phyloP scores from a whole-genome alignment of 768 basidiomycete species.

The Aureoboletus auriporus region DNA sequence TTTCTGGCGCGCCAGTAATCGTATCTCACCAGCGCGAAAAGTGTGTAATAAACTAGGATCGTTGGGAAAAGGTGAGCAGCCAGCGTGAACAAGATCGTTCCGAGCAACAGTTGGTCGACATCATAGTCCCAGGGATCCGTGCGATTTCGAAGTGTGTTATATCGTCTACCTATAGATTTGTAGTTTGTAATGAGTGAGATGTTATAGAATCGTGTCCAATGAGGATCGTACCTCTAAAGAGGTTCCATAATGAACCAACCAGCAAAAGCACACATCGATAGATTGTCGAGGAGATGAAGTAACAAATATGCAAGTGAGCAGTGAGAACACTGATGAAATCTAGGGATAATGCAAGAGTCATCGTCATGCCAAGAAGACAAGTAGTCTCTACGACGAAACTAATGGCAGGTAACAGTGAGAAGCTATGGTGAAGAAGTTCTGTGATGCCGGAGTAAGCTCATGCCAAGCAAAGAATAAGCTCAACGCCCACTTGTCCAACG shows the following conservation, averaged over 20 bases:
- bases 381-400: constrained; percentile 33
- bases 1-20: background rate
- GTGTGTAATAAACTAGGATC: constrained; percentile 75
- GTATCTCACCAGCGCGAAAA: constrained; percentile 68
- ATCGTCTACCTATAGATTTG: constrained; percentile 66
- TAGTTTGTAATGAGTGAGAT: background rate
- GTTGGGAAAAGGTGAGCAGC: constrained; percentile 83
- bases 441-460: constrained; percentile 3
- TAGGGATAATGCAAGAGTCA: constrained; percentile 59
- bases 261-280: constrained; percentile 59
- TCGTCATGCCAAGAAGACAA: constrained; percentile 51
- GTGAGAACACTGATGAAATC: constrained; percentile 69
- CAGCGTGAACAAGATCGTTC: constrained; percentile 84
- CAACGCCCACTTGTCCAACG: constrained; percentile 66
- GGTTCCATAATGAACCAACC: constrained; percentile 73
- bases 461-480: background rate
- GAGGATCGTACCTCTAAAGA: constrained; percentile 70
- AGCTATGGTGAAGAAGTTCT: constrained; percentile 20
- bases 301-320: constrained; percentile 67
- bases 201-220: background rate
- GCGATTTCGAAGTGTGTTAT: constrained; percentile 82
- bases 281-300: constrained; percentile 55
- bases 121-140: constrained; percentile 90
- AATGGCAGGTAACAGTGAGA: constrained; percentile 21
- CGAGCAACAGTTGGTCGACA: constrained; percentile 91